These are phyloP conservation scores for Eimeria sp. DNA, from an alignment of 169 alveolate genomes.

Conservation along the genomic window DNA sequence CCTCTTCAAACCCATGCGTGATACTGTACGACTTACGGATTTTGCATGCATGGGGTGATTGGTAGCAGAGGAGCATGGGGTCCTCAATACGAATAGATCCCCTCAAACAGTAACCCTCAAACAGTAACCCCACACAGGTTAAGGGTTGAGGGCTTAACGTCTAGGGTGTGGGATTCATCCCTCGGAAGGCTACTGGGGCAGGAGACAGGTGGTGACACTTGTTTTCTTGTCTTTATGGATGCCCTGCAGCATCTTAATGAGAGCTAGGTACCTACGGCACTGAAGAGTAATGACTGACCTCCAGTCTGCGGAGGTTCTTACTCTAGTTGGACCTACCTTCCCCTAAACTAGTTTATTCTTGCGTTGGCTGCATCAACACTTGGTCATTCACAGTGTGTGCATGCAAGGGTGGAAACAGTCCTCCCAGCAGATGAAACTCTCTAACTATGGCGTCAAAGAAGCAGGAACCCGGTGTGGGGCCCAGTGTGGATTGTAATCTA, in stretches of 20 bases:
- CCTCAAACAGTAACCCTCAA: no score
- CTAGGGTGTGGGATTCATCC: no score
- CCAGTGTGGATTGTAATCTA: not conserved
- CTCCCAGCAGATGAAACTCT: not conserved
- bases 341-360: not conserved
- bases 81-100: not conserved
- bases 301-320: no score
- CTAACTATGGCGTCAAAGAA: not conserved
- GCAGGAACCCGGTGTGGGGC: not conserved
- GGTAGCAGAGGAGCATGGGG: not conserved
- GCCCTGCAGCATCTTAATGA: no score
- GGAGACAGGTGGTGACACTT: no score
- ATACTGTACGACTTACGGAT: not conserved
- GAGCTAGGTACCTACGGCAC: no score
- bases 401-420: not conserved
- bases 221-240: no score
- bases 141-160: no score
- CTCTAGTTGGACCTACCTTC: not conserved
- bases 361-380: not conserved
- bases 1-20: no score
- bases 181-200: no score
- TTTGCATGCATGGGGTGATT: not conserved
- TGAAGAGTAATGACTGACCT: no score
- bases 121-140: no score
- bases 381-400: not conserved